Evolutionary conservation across 208 protist genomes (phyloP).

Genomic region (Dictyostelium gargantuum): DNA sequence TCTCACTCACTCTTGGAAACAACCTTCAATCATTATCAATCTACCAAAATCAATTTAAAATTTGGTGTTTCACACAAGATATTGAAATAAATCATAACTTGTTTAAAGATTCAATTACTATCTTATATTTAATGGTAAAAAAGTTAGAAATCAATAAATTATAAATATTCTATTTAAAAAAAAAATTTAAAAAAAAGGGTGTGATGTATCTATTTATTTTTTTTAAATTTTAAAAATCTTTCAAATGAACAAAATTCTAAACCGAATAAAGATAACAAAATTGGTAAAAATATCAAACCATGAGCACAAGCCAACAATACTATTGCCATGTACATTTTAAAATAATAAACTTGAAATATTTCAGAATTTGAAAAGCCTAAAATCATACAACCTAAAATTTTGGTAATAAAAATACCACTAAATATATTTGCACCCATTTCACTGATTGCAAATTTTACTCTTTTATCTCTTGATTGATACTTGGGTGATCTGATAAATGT

Average conservation of each 20-base stretch:
- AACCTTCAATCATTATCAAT: too few relatives aligned
- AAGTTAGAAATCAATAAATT: too few relatives aligned
- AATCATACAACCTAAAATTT: constrained; percentile 81
- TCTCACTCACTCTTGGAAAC: too few relatives aligned
- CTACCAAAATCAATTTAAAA: too few relatives aligned
- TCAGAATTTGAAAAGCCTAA: constrained; percentile 74
- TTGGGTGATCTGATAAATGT: background rate
- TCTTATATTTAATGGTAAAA: too few relatives aligned
- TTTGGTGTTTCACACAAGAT: too few relatives aligned
- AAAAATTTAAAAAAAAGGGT: too few relatives aligned
- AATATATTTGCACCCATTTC: constrained; percentile 78
- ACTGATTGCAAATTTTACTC: constrained; percentile 48
- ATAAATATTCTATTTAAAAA: too few relatives aligned
- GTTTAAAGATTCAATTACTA: too few relatives aligned
- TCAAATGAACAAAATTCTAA: background rate
- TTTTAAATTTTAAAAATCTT: background rate
- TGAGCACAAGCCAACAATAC: constrained; percentile 79
- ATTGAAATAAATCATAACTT: too few relatives aligned
- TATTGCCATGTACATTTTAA: constrained; percentile 83
- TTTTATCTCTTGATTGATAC: background rate
- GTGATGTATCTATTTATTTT: too few relatives aligned
- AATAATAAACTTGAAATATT: constrained; percentile 62
- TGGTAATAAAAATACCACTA: constrained; percentile 82
- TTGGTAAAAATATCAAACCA: constrained; percentile 82
- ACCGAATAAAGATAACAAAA: constrained; percentile 51